A percentile compares a stretch with the other conserved stretches of the same genome.
Evolutionary conservation across 2,329 filamentous ascomycete species (phyloP).

Genomic region (Aureobasidium sp.): DNA sequence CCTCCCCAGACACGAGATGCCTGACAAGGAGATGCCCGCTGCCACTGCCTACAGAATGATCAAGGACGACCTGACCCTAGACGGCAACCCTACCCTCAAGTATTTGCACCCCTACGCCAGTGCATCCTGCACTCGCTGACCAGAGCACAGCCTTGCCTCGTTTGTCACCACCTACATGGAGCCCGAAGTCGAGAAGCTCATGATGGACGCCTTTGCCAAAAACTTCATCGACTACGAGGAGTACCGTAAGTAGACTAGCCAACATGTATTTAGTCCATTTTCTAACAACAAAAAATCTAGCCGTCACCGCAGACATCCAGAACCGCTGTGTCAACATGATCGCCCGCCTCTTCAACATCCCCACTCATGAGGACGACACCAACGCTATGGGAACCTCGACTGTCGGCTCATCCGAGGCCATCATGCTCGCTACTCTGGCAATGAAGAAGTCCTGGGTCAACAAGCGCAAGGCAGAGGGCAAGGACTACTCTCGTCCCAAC

Average conservation of each 20-base stretch:
- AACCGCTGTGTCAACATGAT: conserved; percentile 76
- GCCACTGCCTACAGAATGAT: conserved; percentile 96
- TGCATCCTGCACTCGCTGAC: neutral
- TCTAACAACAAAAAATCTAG: too few relatives aligned
- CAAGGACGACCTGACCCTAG: conserved; percentile 85
- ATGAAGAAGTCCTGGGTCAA: conserved; percentile 97
- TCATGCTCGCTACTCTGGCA: conserved; percentile 74
- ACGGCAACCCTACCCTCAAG: conserved; percentile 86
- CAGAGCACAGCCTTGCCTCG: conserved; percentile 61
- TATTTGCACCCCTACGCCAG: conserved; percentile 32
- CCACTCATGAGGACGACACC: conserved; percentile 46
- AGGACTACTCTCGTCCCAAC: conserved; percentile 74
- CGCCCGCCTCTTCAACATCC: conserved; percentile 78
- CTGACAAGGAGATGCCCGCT: conserved; percentile 80
- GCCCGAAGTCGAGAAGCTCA: conserved; percentile 91
- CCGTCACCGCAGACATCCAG: conserved; percentile 52
- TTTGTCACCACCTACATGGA: conserved; percentile 99
- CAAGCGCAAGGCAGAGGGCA: conserved; percentile 73
- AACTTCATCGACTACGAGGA: conserved; percentile 64
- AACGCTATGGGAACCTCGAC: conserved; percentile 80
- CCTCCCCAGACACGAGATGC: conserved; percentile 78
- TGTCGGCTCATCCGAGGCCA: conserved; percentile 82
- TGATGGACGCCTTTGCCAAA: conserved; percentile 85
- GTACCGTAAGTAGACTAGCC: too few relatives aligned
- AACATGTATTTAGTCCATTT: too few relatives aligned